phyloP scores from a whole-genome alignment of 2,329 filamentous ascomycete species.

The Verticillium nonalfalfae region DNA sequence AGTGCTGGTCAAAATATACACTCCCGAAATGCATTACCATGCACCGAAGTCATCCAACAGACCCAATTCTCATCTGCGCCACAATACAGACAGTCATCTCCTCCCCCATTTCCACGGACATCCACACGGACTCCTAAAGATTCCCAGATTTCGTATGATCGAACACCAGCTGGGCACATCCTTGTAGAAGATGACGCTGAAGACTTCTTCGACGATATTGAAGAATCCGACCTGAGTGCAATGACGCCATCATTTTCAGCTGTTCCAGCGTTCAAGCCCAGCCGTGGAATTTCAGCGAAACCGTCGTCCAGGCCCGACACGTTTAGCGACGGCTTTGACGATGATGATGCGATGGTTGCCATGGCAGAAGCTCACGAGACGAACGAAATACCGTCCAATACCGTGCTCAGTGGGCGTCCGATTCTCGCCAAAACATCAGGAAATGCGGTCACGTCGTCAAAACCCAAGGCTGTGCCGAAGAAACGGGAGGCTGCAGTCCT shows the following conservation, averaged over 20 bases:
- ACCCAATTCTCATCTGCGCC: conserved; percentile 34
- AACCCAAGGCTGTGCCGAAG: conserved; percentile 23
- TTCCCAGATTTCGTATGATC: background rate
- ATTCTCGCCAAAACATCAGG: conserved; percentile 43
- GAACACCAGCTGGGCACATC: background rate
- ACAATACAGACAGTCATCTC: conserved; percentile 8
- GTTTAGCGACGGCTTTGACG: conserved; percentile 39
- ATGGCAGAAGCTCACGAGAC: conserved; percentile 44
- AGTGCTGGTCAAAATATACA: conserved; percentile 8
- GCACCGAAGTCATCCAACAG: conserved; percentile 43
- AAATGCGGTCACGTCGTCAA: conserved; percentile 28
- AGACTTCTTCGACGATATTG: conserved; percentile 18
- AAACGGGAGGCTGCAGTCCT: conserved; percentile 20
- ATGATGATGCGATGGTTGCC: conserved; percentile 45
- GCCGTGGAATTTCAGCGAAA: conserved; percentile 4
- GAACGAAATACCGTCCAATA: conserved; percentile 25
- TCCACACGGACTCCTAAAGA: background rate
- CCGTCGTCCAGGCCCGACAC: conserved; percentile 18
- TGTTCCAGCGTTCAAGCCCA: background rate
- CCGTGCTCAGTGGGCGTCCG: conserved; percentile 20
- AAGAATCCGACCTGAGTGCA: conserved; percentile 6
- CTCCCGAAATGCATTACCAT: background rate
- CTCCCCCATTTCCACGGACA: conserved; percentile 13
- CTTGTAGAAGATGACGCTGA: conserved; percentile 19
- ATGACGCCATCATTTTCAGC: background rate